These are phyloP conservation scores for Eucalyptus virginea DNA, from an alignment of 345 rosid species.

Conservation along the genomic window DNA sequence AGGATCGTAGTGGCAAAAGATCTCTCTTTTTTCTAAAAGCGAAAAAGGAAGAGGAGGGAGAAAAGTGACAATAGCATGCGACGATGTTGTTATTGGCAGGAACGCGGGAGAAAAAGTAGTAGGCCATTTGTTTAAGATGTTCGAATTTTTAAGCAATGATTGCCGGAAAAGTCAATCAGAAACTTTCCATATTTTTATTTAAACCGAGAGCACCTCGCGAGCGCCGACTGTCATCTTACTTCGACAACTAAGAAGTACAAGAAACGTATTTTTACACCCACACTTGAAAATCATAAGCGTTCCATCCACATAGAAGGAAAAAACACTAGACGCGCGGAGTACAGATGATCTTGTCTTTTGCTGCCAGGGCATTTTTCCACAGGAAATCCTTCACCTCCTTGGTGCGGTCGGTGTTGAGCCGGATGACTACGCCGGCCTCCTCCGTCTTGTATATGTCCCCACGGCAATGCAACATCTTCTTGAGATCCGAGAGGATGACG, in stretches of 20 bases:
- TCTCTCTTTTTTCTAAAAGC: neutral
- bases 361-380: conserved; percentile 38
- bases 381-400: conserved; percentile 29
- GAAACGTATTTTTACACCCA: neutral
- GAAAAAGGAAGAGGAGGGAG: neutral
- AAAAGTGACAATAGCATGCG: neutral
- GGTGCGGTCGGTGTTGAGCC: conserved; percentile 59
- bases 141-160: neutral
- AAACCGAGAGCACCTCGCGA: neutral
- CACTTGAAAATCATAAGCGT: neutral
- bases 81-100: neutral
- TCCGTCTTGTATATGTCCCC: conserved; percentile 61
- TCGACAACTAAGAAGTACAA: neutral
- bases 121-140: neutral
- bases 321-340: neutral
- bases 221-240: neutral
- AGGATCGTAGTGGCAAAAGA: neutral
- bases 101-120: neutral
- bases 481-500: conserved; percentile 60
- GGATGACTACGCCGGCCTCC: conserved; percentile 59
- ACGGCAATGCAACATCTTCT: conserved; percentile 68
- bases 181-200: neutral
- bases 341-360: conserved; percentile 32
- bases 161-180: neutral
- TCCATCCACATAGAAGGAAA: neutral